Evolutionary conservation across 2,329 filamentous ascomycete species (phyloP).

Genomic region (Colletotrichum tropicale): DNA sequence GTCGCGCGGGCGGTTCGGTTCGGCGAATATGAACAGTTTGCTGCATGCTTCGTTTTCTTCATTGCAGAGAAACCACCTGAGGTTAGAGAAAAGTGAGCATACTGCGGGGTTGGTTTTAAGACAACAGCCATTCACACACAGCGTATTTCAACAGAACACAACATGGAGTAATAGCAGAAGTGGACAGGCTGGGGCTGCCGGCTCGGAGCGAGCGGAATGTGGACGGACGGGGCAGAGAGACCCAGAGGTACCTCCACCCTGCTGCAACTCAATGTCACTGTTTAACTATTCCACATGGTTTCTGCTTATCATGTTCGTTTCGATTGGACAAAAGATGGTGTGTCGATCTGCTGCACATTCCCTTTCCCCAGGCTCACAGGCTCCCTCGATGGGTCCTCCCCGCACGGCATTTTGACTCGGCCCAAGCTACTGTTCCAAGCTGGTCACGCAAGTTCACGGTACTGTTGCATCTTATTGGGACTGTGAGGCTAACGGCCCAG

Average conservation of each 20-base stretch:
- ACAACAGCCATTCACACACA: not conserved
- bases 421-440: constrained; percentile 3
- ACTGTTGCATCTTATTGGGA: constrained; percentile 15
- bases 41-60: not conserved
- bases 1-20: not conserved
- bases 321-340: constrained; percentile 2
- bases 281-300: not conserved
- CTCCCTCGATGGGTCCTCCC: not conserved
- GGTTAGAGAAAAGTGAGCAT: not conserved
- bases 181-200: not conserved
- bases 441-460: constrained; percentile 17
- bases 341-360: not conserved
- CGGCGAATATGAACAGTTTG: not conserved
- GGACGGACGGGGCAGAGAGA: not conserved
- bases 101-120: not conserved
- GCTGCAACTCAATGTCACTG: not conserved
- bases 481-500: not conserved
- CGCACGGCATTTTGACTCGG: constrained; percentile 9
- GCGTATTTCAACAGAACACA: not conserved
- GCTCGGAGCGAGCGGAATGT: constrained; percentile 8
- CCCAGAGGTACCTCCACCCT: not conserved
- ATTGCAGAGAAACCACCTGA: not conserved
- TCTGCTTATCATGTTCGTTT: constrained; percentile 7
- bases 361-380: not conserved
- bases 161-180: not conserved